Base-by-base conservation (phyloP, 1,284 basidiomycete genomes). In the Malassezia slooffiae region DNA sequence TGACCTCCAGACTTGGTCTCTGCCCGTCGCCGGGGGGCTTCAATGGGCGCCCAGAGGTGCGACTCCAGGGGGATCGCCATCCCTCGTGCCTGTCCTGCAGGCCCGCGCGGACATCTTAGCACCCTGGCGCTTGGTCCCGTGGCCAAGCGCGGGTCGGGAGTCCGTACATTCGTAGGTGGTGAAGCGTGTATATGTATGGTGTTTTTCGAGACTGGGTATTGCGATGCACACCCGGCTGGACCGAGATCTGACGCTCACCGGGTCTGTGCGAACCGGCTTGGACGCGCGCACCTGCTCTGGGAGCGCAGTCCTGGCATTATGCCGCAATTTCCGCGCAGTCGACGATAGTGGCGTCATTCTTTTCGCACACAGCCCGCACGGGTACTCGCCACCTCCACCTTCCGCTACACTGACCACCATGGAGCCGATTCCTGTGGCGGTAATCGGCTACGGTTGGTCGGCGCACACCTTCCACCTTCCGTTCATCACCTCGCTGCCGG, bases 381-480 rank as follows among this genome's bases (percentile, higher is more conserved):
- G n/a, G n/a, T n/a, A n/a, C n/a, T n/a, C n/a, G n/a, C n/a, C n/a
- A n/a, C n/a, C n/a, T n/a, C n/a, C n/a, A n/a, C n/a, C n/a, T n/a
- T n/a, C n/a, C n/a, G n/a, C n/a, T n/a, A 24, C 37, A 15, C 17
- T 11, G 9, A 34, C 32, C 5, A 31, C 30, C 30, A 46, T 46
- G 43, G 2, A 43, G 17, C 54, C 58, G 1, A 62, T 62, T 24
- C 55, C 56, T 19, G 60, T 62, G 24, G 62, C 57, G n/a, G 43
- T 67, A 0, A 37, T 67, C 7, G 63, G 63, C 20, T 67, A 55
- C 31, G 57, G 60, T 39, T 59, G 57, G 29, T 58, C 59, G 5
- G 61, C 63, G 1, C 47, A 55, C 23, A 64, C 60, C 20, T 68
- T 68, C 37, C 64, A 67, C 43, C 42, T 67, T 6, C 64, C 64